Evolutionary conservation across 495 filamentous ascomycete species (phyloP).

Genomic region (Hamigera avellanea): DNA sequence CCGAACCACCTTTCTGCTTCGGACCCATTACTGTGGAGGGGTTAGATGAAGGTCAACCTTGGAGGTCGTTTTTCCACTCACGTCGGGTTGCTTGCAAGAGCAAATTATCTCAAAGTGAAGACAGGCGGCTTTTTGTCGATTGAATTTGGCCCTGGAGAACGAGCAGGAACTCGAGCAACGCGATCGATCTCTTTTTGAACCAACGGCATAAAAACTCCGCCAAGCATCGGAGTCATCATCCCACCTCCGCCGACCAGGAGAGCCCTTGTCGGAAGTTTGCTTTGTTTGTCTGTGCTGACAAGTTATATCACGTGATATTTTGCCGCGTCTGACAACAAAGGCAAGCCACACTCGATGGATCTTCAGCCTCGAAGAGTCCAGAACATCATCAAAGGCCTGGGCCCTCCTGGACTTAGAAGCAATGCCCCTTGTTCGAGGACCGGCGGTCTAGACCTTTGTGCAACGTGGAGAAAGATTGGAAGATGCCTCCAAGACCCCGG

Average conservation of each 20-base stretch:
- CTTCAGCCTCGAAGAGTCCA: slow-evolving; percentile 16
- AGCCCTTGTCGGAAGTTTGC: no score
- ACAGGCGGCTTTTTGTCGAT: no score
- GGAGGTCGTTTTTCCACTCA: slow-evolving; percentile 2
- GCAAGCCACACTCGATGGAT: neutral
- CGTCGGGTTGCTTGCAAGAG: neutral
- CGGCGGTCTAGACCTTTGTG: slow-evolving; percentile 22
- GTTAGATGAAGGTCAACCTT: neutral
- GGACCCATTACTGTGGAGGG: slow-evolving; percentile 29
- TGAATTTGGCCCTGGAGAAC: no score
- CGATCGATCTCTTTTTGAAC: neutral
- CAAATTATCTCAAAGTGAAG: no score
- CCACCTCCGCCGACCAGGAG: no score
- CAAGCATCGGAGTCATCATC: slow-evolving; percentile 26
- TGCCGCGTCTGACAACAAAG: no score
- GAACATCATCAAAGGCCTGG: slow-evolving; percentile 19
- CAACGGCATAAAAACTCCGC: slow-evolving; percentile 22
- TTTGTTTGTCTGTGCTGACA: neutral
- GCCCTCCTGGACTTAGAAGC: slow-evolving; percentile 16
- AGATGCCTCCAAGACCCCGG: no score
- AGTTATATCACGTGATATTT: no score
- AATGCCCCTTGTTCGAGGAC: slow-evolving; percentile 8
- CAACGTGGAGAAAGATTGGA: no score
- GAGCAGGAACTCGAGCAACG: neutral
- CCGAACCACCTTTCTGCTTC: slow-evolving; percentile 49